Evolutionary conservation across 2,329 filamentous ascomycete species (phyloP).

Genomic region (Fusarium paranaense): DNA sequence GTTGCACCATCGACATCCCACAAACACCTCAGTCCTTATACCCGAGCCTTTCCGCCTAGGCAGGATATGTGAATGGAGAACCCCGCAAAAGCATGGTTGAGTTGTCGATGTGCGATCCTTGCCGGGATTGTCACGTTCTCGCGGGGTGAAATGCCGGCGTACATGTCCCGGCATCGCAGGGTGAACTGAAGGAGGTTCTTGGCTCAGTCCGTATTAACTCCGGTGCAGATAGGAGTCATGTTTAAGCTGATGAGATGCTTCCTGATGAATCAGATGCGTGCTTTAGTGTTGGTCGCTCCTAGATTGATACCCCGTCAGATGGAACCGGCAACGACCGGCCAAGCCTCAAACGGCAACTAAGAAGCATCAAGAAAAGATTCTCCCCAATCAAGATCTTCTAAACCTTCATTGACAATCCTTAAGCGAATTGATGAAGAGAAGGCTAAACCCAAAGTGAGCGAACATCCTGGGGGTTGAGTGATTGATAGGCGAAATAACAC

Average conservation of each 20-base stretch:
- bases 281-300: background rate
- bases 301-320: background rate
- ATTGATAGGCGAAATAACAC: constrained; percentile 45
- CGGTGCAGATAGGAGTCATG: background rate
- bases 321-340: background rate
- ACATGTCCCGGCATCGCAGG: background rate
- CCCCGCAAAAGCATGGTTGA: constrained; percentile 4
- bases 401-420: background rate
- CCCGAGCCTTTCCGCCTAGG: constrained; percentile 4
- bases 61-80: background rate
- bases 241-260: background rate
- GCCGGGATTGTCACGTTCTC: background rate
- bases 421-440: background rate
- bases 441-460: background rate
- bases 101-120: background rate
- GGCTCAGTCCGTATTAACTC: background rate
- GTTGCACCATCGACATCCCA: constrained; percentile 39
- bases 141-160: background rate
- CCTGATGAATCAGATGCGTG: background rate
- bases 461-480: constrained; percentile 33
- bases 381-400: constrained; percentile 2
- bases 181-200: background rate
- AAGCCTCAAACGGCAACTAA: background rate
- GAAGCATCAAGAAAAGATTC: background rate
- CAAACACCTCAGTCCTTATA: constrained; percentile 6